phyloP scores from a whole-genome alignment of 495 filamentous ascomycete species.

The Neurospora intermedia region DNA sequence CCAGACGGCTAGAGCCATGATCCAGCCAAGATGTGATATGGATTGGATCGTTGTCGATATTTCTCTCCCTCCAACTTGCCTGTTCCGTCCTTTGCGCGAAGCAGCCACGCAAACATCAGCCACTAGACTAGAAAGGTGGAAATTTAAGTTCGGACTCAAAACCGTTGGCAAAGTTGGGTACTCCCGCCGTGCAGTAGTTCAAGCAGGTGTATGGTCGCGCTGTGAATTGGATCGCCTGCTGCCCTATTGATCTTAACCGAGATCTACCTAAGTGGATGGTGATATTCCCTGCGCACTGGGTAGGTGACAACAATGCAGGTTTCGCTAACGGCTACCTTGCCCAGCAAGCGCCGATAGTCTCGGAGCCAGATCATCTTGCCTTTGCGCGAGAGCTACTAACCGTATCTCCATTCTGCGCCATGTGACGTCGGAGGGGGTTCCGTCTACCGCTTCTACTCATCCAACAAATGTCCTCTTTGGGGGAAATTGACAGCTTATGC shows the following conservation, averaged over 20 bases:
- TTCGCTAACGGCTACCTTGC: neutral
- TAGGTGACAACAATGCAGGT: neutral
- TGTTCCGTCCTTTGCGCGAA: neutral
- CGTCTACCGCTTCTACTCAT: neutral
- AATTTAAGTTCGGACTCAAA: neutral
- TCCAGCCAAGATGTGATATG: neutral
- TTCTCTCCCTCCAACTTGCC: neutral
- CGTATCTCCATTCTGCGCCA: neutral
- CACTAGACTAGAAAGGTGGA: neutral
- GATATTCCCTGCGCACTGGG: neutral
- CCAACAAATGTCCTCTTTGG: too few relatives aligned
- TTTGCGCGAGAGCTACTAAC: neutral
- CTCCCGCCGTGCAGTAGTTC: neutral
- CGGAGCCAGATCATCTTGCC: neutral
- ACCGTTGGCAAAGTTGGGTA: neutral
- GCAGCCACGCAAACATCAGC: neutral
- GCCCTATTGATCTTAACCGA: neutral
- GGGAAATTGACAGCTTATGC: too few relatives aligned
- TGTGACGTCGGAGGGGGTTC: neutral
- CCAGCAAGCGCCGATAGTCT: neutral
- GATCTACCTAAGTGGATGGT: neutral
- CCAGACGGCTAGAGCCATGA: neutral
- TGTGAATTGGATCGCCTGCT: neutral
- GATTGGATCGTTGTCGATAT: neutral
- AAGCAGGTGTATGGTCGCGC: neutral